Evolutionary conservation across 108 stramenopile genomes (phyloP).

Genomic region (Stephanodiscus minutulus): DNA sequence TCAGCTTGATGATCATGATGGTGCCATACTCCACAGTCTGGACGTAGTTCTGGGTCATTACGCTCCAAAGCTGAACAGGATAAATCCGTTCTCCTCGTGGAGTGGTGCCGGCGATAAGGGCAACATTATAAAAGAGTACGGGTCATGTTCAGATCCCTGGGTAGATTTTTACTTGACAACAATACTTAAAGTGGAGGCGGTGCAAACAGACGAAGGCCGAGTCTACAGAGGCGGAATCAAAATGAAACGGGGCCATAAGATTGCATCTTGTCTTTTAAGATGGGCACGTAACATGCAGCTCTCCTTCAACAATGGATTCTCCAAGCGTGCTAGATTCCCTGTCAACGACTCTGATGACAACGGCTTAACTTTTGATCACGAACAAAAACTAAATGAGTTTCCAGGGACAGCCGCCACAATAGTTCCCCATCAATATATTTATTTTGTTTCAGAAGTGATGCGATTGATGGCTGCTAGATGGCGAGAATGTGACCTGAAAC

Average conservation of each 20-base stretch:
- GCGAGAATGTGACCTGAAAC: slow-evolving; percentile 24
- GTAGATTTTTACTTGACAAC: slow-evolving; percentile 30
- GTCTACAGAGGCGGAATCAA: slow-evolving; percentile 23
- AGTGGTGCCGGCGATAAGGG: slow-evolving; percentile 47
- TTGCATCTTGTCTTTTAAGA: slow-evolving; percentile 35
- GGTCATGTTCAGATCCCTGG: slow-evolving; percentile 18
- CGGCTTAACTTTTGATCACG: slow-evolving; percentile 24
- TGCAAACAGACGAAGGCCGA: not conserved
- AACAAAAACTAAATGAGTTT: slow-evolving; percentile 7
- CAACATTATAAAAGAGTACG: slow-evolving; percentile 3
- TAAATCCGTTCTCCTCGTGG: slow-evolving; percentile 38
- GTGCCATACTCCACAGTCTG: slow-evolving; percentile 30
- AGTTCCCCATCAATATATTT: slow-evolving; percentile 4
- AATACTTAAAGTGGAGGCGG: slow-evolving; percentile 22
- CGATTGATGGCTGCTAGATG: slow-evolving; percentile 41
- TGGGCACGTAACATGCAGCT: slow-evolving; percentile 45
- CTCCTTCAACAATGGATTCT: slow-evolving; percentile 1
- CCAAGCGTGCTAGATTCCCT: slow-evolving; percentile 6
- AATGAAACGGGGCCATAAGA: slow-evolving; percentile 44
- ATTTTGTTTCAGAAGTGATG: slow-evolving; percentile 45
- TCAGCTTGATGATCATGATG: slow-evolving; percentile 26
- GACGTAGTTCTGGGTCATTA: slow-evolving; percentile 39
- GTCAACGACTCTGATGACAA: not conserved
- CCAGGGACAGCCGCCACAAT: not conserved
- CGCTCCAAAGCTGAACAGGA: slow-evolving; percentile 21